Evolutionary conservation across 2,329 filamentous ascomycete species (phyloP).

Genomic region (Pseudomassariella vexata): DNA sequence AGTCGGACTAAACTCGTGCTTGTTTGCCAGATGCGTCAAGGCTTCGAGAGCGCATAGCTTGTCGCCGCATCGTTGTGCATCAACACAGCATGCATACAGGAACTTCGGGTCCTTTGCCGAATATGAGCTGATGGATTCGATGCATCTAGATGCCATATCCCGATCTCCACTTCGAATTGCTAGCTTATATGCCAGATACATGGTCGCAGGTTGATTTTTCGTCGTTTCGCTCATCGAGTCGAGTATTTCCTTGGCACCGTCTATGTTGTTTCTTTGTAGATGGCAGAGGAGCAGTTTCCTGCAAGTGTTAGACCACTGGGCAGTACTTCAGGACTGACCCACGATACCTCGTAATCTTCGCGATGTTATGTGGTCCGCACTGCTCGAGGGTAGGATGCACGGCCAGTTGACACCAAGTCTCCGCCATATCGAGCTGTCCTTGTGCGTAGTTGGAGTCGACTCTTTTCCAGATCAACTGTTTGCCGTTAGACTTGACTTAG

Average conservation of each 20-base stretch:
- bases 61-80: constrained; percentile 63
- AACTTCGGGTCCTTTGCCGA: constrained; percentile 52
- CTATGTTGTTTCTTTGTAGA: constrained; percentile 50
- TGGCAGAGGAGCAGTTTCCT: constrained; percentile 72
- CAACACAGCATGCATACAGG: constrained; percentile 74
- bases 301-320: constrained; percentile 12
- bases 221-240: constrained; percentile 51
- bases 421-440: constrained; percentile 46
- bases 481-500: constrained; percentile 11
- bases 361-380: constrained; percentile 59
- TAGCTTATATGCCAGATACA: constrained; percentile 71
- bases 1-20: constrained; percentile 40
- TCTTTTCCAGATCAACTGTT: constrained; percentile 76
- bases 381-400: constrained; percentile 61
- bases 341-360: constrained; percentile 66
- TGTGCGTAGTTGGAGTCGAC: constrained; percentile 55
- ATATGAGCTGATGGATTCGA: constrained; percentile 52
- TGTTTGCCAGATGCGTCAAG: constrained; percentile 55
- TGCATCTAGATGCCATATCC: constrained; percentile 55
- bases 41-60: constrained; percentile 52
- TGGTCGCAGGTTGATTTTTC: constrained; percentile 58
- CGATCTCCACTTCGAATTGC: constrained; percentile 55
- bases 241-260: constrained; percentile 49
- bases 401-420: constrained; percentile 67
- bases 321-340: constrained; percentile 1